Evolutionary conservation across 768 basidiomycete genomes (phyloP).

Genomic region (Amanita pallidorosea): DNA sequence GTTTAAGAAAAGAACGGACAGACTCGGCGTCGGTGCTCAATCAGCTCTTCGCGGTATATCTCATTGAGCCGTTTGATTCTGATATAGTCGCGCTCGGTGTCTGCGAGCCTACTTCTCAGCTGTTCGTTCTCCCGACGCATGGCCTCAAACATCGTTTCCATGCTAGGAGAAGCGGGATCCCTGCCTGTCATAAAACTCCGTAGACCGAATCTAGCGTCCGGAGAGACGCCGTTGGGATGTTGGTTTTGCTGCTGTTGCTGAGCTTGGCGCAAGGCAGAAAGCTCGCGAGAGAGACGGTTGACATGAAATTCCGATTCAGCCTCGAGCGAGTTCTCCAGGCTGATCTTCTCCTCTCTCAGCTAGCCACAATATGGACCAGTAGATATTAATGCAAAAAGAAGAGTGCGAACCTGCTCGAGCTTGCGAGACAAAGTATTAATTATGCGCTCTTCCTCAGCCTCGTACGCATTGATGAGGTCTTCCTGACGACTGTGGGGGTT

Average conservation of each 20-base stretch:
- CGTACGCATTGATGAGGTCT: conserved; percentile 78
- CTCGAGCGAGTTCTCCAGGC: conserved; percentile 71
- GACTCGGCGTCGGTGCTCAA: conserved; percentile 67
- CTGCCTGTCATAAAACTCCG: conserved; percentile 17
- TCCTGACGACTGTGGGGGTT: conserved; percentile 51
- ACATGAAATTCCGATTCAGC: conserved; percentile 84
- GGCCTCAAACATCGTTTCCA: conserved; percentile 61
- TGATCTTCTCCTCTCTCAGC: conserved; percentile 80
- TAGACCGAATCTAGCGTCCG: conserved; percentile 20
- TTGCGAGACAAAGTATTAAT: conserved; percentile 77
- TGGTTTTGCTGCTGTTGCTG: conserved; percentile 39
- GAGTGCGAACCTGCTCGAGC: conserved; percentile 58
- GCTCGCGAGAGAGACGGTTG: conserved; percentile 61
- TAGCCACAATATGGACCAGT: conserved; percentile 14
- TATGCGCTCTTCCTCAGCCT: conserved; percentile 85
- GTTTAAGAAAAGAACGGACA: not conserved
- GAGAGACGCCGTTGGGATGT: conserved; percentile 18
- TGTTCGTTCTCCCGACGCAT: conserved; percentile 75
- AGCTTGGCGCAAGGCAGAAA: conserved; percentile 50
- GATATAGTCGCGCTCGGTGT: conserved; percentile 70
- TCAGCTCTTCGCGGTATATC: conserved; percentile 75
- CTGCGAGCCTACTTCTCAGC: conserved; percentile 52
- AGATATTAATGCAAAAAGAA: not conserved
- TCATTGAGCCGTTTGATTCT: conserved; percentile 69
- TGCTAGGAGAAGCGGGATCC: conserved; percentile 25